These are phyloP conservation scores for Dictyostelium firmibasis DNA, from an alignment of 78 protist genomes.

Conservation along the genomic window DNA sequence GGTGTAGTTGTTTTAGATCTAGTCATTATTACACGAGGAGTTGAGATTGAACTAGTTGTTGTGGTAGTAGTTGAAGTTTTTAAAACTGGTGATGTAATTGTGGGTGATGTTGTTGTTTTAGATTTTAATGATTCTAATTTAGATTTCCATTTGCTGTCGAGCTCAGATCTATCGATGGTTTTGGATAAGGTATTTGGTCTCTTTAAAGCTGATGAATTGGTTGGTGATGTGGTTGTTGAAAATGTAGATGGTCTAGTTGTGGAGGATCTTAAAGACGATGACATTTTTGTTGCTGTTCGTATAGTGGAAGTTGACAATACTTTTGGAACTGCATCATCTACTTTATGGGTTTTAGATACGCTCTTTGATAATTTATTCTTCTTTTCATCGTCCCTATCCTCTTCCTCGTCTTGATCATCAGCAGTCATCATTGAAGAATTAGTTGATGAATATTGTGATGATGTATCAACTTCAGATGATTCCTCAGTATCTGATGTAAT, in stretches of 20 bases:
- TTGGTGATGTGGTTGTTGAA: background rate
- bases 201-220: background rate
- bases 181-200: background rate
- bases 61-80: background rate
- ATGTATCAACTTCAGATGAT: background rate
- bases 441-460: background rate
- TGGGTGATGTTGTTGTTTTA: background rate
- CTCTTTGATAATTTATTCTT: background rate
- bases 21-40: background rate
- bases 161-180: background rate
- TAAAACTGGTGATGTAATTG: background rate
- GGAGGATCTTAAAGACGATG: background rate
- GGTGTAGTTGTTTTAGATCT: background rate
- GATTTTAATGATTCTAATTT: background rate
- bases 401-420: background rate
- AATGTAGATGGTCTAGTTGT: background rate
- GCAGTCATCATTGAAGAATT: background rate
- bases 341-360: background rate
- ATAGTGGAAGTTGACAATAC: background rate
- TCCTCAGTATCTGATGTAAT: background rate
- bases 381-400: background rate
- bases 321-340: background rate
- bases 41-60: background rate
- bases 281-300: background rate
- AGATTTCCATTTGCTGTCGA: background rate